phyloP scores from a whole-genome alignment of 257 asterid species.

The Ocimum tenuiflorum region DNA sequence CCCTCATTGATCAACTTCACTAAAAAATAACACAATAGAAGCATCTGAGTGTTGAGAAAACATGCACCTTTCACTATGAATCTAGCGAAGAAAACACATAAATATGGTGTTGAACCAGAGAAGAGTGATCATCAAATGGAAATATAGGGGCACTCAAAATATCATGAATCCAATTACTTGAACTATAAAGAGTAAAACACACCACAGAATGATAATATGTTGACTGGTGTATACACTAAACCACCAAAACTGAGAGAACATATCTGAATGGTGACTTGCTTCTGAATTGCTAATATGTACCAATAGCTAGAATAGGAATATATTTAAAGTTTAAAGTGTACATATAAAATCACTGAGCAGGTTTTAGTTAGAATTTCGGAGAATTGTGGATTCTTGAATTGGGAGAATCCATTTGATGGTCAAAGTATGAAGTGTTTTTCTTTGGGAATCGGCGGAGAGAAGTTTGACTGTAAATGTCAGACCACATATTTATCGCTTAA shows the following conservation, averaged over 20 bases:
- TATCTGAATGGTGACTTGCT: neutral
- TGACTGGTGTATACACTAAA: too few species aligned
- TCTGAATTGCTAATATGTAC: neutral
- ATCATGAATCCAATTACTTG: too few species aligned
- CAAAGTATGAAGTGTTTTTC: neutral
- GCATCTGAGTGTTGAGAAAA: neutral
- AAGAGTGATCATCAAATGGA: too few species aligned
- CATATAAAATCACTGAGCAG: neutral
- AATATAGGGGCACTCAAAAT: too few species aligned
- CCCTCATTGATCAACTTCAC: constrained; percentile 23
- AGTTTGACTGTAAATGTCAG: neutral
- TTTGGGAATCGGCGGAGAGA: neutral
- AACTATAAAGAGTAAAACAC: too few species aligned
- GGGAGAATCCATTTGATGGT: neutral
- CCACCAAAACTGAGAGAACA: neutral
- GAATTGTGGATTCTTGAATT: neutral
- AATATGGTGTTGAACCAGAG: too few species aligned
- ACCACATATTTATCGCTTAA: too few species aligned
- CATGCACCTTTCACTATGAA: neutral
- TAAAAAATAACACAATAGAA: constrained; percentile 5
- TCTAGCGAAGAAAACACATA: too few species aligned
- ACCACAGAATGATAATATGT: too few species aligned
- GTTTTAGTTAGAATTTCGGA: neutral
- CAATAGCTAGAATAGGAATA: neutral
- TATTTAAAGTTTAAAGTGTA: neutral